Percentiles rank a stretch among this genome's conserved stretches.
These are phyloP conservation scores for Fusarium clavum DNA, from an alignment of 2,329 filamentous ascomycete genomes.

Conservation along the genomic window DNA sequence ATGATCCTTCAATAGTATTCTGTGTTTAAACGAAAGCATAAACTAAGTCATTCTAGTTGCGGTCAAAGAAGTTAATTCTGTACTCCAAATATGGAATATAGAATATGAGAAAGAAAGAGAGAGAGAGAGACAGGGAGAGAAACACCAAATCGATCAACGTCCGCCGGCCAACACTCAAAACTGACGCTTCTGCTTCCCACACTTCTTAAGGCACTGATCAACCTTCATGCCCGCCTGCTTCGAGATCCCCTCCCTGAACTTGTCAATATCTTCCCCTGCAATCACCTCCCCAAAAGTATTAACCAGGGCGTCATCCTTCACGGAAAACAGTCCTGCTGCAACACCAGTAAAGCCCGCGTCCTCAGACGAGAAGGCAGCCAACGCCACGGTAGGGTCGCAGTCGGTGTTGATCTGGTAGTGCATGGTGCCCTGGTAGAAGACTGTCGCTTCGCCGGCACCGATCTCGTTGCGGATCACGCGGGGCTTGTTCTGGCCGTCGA, in stretches of 20 bases:
- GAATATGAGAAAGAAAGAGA: not conserved
- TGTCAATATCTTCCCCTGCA: constrained; percentile 59
- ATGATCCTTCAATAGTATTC: not conserved
- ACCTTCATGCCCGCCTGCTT: constrained; percentile 62
- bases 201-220: constrained; percentile 59
- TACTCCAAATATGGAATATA: not conserved
- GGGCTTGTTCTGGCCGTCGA: constrained; percentile 48
- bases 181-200: constrained; percentile 55
- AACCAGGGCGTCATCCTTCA: constrained; percentile 57
- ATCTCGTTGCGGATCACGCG: constrained; percentile 58
- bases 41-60: not conserved
- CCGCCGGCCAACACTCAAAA: not conserved
- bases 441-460: constrained; percentile 58
- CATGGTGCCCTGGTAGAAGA: constrained; percentile 65
- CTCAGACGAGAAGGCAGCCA: constrained; percentile 62
- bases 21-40: not conserved
- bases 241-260: constrained; percentile 55
- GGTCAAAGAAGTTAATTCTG: not conserved
- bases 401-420: constrained; percentile 68
- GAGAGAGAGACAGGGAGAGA: not conserved
- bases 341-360: constrained; percentile 63
- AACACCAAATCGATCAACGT: not conserved
- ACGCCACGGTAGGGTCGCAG: constrained; percentile 61
- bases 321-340: constrained; percentile 61
- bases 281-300: constrained; percentile 61